These are phyloP conservation scores for Aureobasidium melanogenum DNA, from an alignment of 2,329 filamentous ascomycete species.

Conservation along the genomic window DNA sequence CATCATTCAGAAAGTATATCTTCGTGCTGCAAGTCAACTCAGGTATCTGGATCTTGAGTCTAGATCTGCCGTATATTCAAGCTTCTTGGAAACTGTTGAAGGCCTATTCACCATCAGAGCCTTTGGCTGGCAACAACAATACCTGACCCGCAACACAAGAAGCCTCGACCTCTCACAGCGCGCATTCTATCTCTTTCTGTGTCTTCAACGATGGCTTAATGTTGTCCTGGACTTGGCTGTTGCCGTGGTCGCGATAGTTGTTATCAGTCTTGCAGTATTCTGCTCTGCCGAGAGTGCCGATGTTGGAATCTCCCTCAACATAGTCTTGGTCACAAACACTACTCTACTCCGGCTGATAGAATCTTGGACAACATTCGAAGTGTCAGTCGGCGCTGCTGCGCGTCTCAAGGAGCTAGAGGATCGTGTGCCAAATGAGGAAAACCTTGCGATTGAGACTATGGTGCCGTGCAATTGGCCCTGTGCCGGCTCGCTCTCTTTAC, in stretches of 20 bases:
- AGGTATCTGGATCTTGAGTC: conserved; percentile 46
- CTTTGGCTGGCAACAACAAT: conserved; percentile 38
- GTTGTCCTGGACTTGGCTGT: conserved; percentile 33
- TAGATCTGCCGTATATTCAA: conserved; percentile 37
- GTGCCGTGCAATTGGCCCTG: conserved; percentile 68
- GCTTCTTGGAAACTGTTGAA: conserved; percentile 21
- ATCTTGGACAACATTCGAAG: conserved; percentile 48
- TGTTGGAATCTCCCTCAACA: conserved; percentile 43
- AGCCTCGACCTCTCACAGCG: conserved; percentile 34
- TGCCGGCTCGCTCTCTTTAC: conserved; percentile 61
- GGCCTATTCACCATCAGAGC: conserved; percentile 45
- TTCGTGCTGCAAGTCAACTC: conserved; percentile 39
- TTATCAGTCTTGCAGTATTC: conserved; percentile 25
- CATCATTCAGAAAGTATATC: conserved; percentile 37
- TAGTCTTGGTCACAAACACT: conserved; percentile 43
- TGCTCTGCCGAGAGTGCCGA: conserved; percentile 34
- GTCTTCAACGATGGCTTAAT: conserved; percentile 37
- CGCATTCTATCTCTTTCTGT: conserved; percentile 37
- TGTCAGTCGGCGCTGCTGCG: conserved; percentile 45
- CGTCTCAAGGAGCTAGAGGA: conserved; percentile 40
- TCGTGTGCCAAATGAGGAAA: background rate
- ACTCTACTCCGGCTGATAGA: conserved; percentile 39
- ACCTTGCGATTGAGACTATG: conserved; percentile 39
- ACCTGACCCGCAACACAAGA: conserved; percentile 29
- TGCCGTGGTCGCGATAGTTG: conserved; percentile 23